Evolutionary conservation across 345 rosid genomes (phyloP).

Genomic region (Gossypium herbaceum): DNA sequence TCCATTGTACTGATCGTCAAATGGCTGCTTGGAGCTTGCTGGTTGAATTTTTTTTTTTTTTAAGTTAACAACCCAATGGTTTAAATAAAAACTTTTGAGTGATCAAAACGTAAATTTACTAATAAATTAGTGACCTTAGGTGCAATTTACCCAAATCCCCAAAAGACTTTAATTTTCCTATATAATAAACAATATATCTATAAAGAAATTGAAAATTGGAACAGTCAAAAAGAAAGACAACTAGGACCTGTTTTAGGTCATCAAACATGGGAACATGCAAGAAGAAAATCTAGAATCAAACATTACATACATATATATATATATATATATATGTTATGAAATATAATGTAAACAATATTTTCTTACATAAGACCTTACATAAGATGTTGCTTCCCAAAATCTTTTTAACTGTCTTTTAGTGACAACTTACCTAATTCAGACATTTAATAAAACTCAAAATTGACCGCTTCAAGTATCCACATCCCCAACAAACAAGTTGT

Average conservation of each 20-base stretch:
- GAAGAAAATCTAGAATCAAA: too few species aligned
- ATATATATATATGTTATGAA: neutral
- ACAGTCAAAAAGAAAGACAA: neutral
- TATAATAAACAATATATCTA: too few species aligned
- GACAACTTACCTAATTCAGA: constrained; percentile 11
- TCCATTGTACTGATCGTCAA: too few species aligned
- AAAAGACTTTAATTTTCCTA: too few species aligned
- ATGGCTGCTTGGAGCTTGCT: too few species aligned
- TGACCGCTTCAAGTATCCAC: neutral
- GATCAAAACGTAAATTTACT: too few species aligned
- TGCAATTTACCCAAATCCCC: too few species aligned
- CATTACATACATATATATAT: neutral
- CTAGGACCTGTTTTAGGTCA: neutral
- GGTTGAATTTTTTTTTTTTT: too few species aligned
- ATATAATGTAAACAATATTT: neutral
- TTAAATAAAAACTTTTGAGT: too few species aligned
- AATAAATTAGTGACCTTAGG: too few species aligned
- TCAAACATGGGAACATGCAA: constrained; percentile 7
- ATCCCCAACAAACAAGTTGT: neutral
- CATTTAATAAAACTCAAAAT: neutral
- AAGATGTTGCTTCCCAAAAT: neutral
- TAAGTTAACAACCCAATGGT: too few species aligned
- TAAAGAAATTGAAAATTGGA: neutral
- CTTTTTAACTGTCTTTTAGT: neutral
- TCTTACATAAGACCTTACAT: neutral